Percentiles rank a stretch among this genome's conserved stretches.
Conservation (phyloP, 306 rosid species). For the Trifolium repens region DNA sequence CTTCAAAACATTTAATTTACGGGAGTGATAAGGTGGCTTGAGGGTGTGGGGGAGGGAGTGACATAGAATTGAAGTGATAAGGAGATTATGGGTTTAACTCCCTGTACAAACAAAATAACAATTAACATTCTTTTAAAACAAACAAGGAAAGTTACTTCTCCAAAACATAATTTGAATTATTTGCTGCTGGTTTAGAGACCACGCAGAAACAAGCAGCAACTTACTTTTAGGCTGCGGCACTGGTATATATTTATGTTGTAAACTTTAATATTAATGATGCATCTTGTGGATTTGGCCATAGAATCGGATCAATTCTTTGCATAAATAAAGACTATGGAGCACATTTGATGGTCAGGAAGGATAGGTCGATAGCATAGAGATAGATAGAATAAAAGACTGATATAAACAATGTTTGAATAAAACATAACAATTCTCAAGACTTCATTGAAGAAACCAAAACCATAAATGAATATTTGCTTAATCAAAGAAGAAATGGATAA, state of each 20-base stretch:
- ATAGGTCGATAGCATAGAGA: too few relatives aligned
- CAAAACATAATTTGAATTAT: not conserved
- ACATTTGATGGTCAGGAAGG: too few relatives aligned
- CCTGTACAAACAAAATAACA: too few relatives aligned
- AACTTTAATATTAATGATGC: not conserved
- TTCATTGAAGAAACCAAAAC: not conserved
- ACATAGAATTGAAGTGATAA: too few relatives aligned
- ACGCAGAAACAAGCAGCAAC: not conserved
- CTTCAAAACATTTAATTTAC: not conserved
- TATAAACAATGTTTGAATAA: not conserved
- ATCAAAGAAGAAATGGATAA: slow-evolving; percentile 4
- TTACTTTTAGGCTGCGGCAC: not conserved
- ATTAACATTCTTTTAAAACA: too few relatives aligned
- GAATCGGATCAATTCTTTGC: not conserved
- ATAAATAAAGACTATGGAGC: not conserved
- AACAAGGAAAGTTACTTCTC: too few relatives aligned
- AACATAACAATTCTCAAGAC: slow-evolving; percentile 8
- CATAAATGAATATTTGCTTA: not conserved
- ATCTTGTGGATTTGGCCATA: not conserved
- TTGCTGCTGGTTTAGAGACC: not conserved
- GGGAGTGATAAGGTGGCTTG: not conserved
- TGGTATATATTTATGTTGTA: not conserved
- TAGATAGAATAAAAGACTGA: not conserved
- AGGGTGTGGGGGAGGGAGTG: not conserved
- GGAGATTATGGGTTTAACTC: too few relatives aligned